Base-by-base conservation (phyloP, 169 alveolate genomes). In the Cryptosporidium sp. region DNA sequence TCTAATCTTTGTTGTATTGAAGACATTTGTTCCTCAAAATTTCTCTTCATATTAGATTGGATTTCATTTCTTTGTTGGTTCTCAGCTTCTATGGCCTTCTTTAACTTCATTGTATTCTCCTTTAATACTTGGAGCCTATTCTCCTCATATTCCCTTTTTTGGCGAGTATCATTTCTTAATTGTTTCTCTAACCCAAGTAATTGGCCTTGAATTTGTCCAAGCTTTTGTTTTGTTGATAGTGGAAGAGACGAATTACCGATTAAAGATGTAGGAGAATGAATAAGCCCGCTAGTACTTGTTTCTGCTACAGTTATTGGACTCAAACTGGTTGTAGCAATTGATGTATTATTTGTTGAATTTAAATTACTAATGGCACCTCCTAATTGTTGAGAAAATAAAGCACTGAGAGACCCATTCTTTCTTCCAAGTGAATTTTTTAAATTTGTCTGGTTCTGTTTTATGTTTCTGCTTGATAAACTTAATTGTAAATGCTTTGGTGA, bases 111-210 rank as follows among this genome's bases (percentile, higher is more conserved):
- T 21, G 89, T 80, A 35, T 80, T 80, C 37, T 80, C 89, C 62
- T 80, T 80, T 8, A 80, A 48, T 12, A 62, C 67, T 29, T 80
- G 89, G 1, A 80, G 35, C 62, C 89, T 80, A 21, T 23, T 80
- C 70, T 80, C 89, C 65, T 80, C 89, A 21, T 80, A 80, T 37
- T 80, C 89, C 45, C 89, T 80, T 33, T 80, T 80, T 65, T 80
- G 89, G n/a, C 89, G 37, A 29, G 89, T 80, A n/a, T 80, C 89
- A 62, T 80, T 80, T 48, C 89, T 80, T 23, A 80, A 44, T 44
- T 80, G 89, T 29, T 80, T 80, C 52, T 80, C 89, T 37, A 80
- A 33, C 9, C 89, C 89, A 26, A 80, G 75, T 45, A 80, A 31
- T 45, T 80, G 89, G 12, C 89, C 89, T 48, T 80, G 89, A 26